phyloP scores from a whole-genome alignment of 164 flowering plant species.

The Vitis amurensis region DNA sequence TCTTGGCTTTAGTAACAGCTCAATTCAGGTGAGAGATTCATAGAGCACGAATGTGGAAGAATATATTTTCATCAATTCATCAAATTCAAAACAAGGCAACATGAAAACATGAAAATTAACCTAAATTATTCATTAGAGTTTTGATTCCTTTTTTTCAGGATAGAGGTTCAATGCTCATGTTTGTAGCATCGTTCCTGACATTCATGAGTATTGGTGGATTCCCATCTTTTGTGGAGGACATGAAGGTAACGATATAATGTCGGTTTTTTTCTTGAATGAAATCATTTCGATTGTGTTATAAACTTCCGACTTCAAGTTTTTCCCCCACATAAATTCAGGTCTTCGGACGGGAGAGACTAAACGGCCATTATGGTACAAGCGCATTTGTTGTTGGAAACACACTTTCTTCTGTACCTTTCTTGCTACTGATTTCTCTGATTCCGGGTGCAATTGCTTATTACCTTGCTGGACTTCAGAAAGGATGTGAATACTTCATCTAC shows the following conservation, averaged over 20 bases:
- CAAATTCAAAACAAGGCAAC: too few species aligned
- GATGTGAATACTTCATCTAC: constrained; percentile 24
- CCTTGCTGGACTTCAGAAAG: constrained; percentile 35
- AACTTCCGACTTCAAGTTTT: too few species aligned
- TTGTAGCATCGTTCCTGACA: constrained; percentile 41
- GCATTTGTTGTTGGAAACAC: constrained; percentile 46
- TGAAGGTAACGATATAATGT: constrained; percentile 33
- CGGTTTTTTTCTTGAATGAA: too few species aligned
- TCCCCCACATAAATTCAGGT: constrained; percentile 11
- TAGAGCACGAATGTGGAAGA: too few species aligned
- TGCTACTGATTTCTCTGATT: constrained; percentile 31
- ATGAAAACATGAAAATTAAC: too few species aligned
- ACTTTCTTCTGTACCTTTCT: constrained; percentile 34
- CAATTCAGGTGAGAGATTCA: constrained; percentile 34
- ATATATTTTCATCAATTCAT: too few species aligned
- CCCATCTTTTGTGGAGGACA: constrained; percentile 61
- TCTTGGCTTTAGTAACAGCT: constrained; percentile 23
- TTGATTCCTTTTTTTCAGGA: constrained; percentile 25
- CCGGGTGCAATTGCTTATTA: constrained; percentile 41
- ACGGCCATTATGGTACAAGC: constrained; percentile 41
- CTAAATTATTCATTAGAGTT: too few species aligned
- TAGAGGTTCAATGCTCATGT: constrained; percentile 40
- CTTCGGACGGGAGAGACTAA: constrained; percentile 39
- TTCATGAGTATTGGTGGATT: constrained; percentile 59
- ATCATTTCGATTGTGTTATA: too few species aligned